Percentiles rank a stretch among this genome's conserved stretches.
These are phyloP conservation scores for Aspergillus fischeri DNA, from an alignment of 2,329 filamentous ascomycete species.

Conservation along the genomic window DNA sequence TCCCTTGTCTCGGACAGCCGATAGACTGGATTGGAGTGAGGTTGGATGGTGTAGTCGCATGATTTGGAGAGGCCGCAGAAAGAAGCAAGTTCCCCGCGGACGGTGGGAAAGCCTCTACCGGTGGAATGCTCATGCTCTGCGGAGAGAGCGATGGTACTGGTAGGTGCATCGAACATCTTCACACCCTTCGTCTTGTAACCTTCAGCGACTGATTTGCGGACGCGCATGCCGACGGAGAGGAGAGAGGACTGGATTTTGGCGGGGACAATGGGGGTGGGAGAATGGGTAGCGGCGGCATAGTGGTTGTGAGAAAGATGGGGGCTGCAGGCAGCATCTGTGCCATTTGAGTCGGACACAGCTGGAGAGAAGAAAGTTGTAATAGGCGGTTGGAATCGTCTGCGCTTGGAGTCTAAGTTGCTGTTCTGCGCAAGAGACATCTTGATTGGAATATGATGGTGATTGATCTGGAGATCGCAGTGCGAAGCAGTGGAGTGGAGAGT, in stretches of 20 bases:
- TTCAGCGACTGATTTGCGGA: constrained; percentile 88
- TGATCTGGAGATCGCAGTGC: constrained; percentile 7
- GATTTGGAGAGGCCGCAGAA: constrained; percentile 78
- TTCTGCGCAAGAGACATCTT: constrained; percentile 11
- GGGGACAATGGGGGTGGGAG: constrained; percentile 53
- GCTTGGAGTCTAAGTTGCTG: constrained; percentile 33
- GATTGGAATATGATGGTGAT: constrained; percentile 13
- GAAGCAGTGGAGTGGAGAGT: background rate
- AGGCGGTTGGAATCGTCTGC: constrained; percentile 43
- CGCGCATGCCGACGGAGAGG: constrained; percentile 88
- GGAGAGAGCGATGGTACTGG: background rate
- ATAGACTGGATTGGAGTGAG: constrained; percentile 17
- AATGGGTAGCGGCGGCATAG: constrained; percentile 38
- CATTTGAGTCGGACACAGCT: constrained; percentile 12
- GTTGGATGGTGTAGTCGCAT: constrained; percentile 62
- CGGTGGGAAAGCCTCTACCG: constrained; percentile 8
- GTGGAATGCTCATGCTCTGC: constrained; percentile 5
- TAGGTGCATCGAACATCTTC: constrained; percentile 22
- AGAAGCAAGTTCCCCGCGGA: constrained; percentile 62
- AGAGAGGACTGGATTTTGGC: constrained; percentile 71
- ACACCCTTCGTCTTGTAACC: constrained; percentile 72
- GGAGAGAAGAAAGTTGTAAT: constrained; percentile 38
- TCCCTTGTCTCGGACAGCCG: constrained; percentile 6
- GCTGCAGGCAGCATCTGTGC: constrained; percentile 7
- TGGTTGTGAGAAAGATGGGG: constrained; percentile 34